A percentile compares a stretch with the other conserved stretches of the same genome.
Evolutionary conservation across 2,329 filamentous ascomycete genomes (phyloP).

Genomic region (Diaporthe citri): DNA sequence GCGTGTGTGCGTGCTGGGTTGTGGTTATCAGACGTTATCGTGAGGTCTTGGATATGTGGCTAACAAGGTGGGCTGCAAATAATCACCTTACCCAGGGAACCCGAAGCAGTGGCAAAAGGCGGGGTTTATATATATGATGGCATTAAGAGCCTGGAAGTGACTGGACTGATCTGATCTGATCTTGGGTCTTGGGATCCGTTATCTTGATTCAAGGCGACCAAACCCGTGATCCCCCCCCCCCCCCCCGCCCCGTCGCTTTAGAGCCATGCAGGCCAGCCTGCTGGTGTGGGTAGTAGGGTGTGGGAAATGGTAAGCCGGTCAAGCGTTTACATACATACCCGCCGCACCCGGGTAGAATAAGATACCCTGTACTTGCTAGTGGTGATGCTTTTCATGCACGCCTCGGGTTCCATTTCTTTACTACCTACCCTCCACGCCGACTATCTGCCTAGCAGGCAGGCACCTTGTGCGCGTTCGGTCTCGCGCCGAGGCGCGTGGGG

Average conservation of each 20-base stretch:
- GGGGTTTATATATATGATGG: conserved; percentile 32
- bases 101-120: neutral
- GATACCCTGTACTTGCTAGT: neutral
- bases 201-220: conserved; percentile 25
- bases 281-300: conserved; percentile 10
- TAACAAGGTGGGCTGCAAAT: neutral
- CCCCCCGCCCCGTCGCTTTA: conserved; percentile 2
- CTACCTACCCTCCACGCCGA: too few species aligned
- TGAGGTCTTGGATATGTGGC: neutral
- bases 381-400: conserved; percentile 13
- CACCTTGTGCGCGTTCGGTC: conserved; percentile 12
- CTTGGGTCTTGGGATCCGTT: conserved; percentile 29
- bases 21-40: neutral
- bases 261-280: neutral
- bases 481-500: conserved; percentile 14
- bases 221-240: conserved; percentile 28
- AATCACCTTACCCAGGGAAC: neutral
- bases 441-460: neutral
- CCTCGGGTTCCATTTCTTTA: neutral
- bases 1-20: conserved; percentile 20
- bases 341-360: neutral
- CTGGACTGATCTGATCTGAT: conserved; percentile 2
- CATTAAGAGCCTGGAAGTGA: neutral
- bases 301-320: conserved; percentile 34
- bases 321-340: conserved; percentile 5